Percentiles rank a stretch among this genome's conserved stretches.
phyloP scores from a whole-genome alignment of 164 flowering plant species.

The Echeveria elegans region DNA sequence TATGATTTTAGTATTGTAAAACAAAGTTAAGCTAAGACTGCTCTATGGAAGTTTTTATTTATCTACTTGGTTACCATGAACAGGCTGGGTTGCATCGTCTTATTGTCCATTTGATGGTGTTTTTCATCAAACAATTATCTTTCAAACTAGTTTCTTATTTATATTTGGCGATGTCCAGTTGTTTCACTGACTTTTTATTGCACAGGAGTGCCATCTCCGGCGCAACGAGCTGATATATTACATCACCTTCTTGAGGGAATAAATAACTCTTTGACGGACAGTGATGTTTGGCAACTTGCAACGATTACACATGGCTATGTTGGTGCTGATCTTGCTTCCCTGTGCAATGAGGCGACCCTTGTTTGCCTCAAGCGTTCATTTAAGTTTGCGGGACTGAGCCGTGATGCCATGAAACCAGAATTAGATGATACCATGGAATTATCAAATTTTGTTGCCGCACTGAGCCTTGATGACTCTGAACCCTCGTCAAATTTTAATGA shows the following conservation, averaged over 20 bases:
- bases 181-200: slow-evolving; percentile 6
- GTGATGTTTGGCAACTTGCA: slow-evolving; percentile 55
- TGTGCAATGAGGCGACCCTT: slow-evolving; percentile 76
- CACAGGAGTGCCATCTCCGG: slow-evolving; percentile 90
- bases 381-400: background rate
- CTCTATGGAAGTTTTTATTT: background rate
- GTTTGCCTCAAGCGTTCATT: slow-evolving; percentile 48
- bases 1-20: slow-evolving; percentile 10
- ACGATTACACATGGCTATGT: slow-evolving; percentile 83
- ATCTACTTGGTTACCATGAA: background rate
- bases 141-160: background rate
- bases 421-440: background rate
- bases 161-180: background rate
- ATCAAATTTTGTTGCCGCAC: no score
- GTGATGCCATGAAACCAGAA: background rate
- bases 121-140: background rate
- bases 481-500: slow-evolving; percentile 20
- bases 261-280: slow-evolving; percentile 52
- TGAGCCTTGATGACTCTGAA: slow-evolving; percentile 10
- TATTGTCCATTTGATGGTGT: background rate
- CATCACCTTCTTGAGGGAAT: slow-evolving; percentile 42
- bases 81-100: background rate
- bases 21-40: background rate
- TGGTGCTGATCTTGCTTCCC: slow-evolving; percentile 89
- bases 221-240: slow-evolving; percentile 71